phyloP scores from a whole-genome alignment of 1,284 basidiomycete genomes.

The Pulveroboletus ridleyi region DNA sequence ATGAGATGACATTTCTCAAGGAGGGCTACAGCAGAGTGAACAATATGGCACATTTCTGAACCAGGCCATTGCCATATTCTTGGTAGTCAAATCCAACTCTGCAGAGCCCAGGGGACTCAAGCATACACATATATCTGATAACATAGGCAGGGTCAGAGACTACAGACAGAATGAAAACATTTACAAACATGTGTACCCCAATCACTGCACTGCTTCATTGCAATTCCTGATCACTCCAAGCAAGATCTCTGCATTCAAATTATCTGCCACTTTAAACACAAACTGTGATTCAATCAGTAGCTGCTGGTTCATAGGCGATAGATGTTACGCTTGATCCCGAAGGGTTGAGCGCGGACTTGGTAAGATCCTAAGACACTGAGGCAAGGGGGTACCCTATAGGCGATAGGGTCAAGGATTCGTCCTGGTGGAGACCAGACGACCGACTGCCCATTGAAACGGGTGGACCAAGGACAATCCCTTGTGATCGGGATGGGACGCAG shows the following conservation, averaged over 20 bases:
- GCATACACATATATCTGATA: constrained; percentile 91
- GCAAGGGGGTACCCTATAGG: no score
- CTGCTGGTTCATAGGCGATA: constrained; percentile 94
- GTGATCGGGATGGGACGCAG: no score
- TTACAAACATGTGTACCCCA: constrained; percentile 93
- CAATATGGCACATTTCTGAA: constrained; percentile 95
- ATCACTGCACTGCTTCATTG: constrained; percentile 98
- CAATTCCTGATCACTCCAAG: constrained; percentile 95
- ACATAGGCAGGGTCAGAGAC: constrained; percentile 32
- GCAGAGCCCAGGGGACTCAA: constrained; percentile 90
- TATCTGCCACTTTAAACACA: constrained; percentile 92
- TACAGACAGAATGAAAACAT: constrained; percentile 38
- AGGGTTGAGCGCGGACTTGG: no score
- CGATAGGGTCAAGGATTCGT: no score
- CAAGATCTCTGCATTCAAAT: constrained; percentile 98
- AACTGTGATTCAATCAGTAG: constrained; percentile 98
- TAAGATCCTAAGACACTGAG: no score
- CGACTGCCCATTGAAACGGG: no score
- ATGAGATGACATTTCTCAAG: constrained; percentile 95
- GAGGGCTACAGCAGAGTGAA: constrained; percentile 93
- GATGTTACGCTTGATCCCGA: no score
- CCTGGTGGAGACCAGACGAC: no score
- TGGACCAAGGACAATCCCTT: no score
- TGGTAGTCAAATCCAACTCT: constrained; percentile 92
- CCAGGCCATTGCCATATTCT: constrained; percentile 82